Base-by-base conservation (phyloP, 2,329 filamentous ascomycete species). In the Fusarium armeniacum region DNA sequence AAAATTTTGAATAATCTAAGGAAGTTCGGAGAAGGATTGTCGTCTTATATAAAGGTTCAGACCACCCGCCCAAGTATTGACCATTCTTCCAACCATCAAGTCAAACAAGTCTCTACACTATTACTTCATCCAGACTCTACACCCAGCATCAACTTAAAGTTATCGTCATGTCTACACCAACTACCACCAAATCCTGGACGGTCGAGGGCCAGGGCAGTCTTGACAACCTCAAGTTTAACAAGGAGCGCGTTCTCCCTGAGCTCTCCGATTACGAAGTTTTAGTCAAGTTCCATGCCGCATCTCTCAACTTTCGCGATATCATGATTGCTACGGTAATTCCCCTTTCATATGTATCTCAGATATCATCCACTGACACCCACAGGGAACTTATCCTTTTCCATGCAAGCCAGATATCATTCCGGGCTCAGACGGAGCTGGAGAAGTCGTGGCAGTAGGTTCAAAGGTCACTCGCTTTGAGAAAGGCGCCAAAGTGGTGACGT, bases 381-480 rank as follows among this genome's bases (percentile, higher is more conserved):
- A 46, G 44, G 44, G 44, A 12, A 32, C 44, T 6, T 52, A 52
- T 30, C 49, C 49, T 28, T 40, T 38, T 6, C 24, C 18, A 2
- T 3, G 30, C 1, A 11, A n/a, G 24, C 20, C 35, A 13, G 22
- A 30, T 9, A n/a, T 52, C 7, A 30, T 52, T 5, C 49, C 49
- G 20, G 49, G 49, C 3, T 38, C 49, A 5, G 49, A 52, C 12
- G 18, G 35, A 20, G 49, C 49, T 41, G 49, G 49, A 30, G 49
- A 52, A 30, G 35, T 52, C 11, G 24, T 52, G 5, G 24, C 33
- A 9, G 28, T 40, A 10, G 49, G 49, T 2, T 20, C 35, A 7
- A 26, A 40, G 12, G 49, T 52, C 8, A 26, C 35, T 6, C 33
- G 35, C 18, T 52, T 52, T 7, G 18, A 28, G 16, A 20, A 16